phyloP scores from a whole-genome alignment of 2,329 filamentous ascomycete genomes.

The Calcarisporium arbuscula region DNA sequence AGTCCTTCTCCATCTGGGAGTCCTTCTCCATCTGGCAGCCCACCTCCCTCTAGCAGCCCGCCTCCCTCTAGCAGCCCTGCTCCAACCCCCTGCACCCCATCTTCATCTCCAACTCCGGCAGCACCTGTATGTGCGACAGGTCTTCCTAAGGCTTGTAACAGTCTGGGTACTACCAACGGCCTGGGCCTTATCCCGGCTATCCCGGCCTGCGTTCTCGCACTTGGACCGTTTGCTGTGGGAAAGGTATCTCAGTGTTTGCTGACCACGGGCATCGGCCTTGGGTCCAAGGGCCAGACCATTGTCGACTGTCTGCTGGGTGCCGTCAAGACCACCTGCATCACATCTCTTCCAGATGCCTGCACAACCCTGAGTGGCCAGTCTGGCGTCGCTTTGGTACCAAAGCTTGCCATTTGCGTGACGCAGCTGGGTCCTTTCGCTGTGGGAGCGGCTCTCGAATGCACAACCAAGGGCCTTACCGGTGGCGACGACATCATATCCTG shows the following conservation, averaged over 20 bases:
- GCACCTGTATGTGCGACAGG: constrained; percentile 1
- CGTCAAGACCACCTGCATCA: constrained; percentile 4
- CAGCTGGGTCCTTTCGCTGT: constrained; percentile 8
- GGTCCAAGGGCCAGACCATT: constrained; percentile 1
- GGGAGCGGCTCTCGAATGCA: constrained; percentile 1
- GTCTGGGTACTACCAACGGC: constrained; percentile 4
- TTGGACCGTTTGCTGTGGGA: constrained; percentile 2
- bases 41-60: not conserved
- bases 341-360: constrained; percentile 7
- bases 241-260: constrained; percentile 5
- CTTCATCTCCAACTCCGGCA: too few species aligned
- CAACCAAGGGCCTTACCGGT: not conserved
- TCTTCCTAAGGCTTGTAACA: constrained; percentile 5
- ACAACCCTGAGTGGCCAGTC: not conserved
- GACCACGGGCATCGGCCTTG: not conserved
- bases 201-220: constrained; percentile 2
- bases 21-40: too few species aligned
- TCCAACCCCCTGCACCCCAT: constrained; percentile 2
- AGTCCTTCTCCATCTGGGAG: too few species aligned
- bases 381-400: not conserved
- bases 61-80: not conserved
- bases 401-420: constrained; percentile 2
- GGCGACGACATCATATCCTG: constrained; percentile 2
- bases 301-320: constrained; percentile 6
- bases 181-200: constrained; percentile 2